A percentile compares a stretch with the other conserved stretches of the same genome.
Evolutionary conservation across 768 basidiomycete genomes (phyloP).

Genomic region (Cantharellus anzutake): DNA sequence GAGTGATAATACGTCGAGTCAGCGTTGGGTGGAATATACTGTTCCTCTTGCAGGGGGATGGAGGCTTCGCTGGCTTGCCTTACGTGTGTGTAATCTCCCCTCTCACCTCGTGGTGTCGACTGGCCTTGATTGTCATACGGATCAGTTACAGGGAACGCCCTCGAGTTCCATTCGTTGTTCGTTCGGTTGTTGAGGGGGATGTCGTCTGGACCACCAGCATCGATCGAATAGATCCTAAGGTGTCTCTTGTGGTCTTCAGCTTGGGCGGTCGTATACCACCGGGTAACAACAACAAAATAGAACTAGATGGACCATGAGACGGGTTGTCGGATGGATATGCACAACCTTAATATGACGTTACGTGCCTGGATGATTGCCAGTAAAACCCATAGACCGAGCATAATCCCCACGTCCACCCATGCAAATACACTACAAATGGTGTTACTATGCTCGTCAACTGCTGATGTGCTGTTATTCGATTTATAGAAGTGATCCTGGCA

Average conservation of each 20-base stretch:
- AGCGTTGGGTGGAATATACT: no score
- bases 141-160: no score
- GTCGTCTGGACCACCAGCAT: no score
- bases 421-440: conserved; percentile 77
- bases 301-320: conserved; percentile 29
- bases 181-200: no score
- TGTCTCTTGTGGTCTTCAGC: conserved; percentile 67
- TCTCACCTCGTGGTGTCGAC: no score
- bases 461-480: conserved; percentile 2
- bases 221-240: conserved; percentile 33
- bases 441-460: conserved; percentile 41
- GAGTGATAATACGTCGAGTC: no score
- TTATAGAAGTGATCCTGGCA: conserved; percentile 29
- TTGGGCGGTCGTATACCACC: conserved; percentile 54
- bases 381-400: conserved; percentile 75
- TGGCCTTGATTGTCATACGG: no score
- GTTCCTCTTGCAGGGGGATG: no score
- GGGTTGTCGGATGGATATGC: conserved; percentile 1
- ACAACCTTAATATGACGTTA: conserved; percentile 8
- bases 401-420: conserved; percentile 82
- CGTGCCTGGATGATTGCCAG: conserved; percentile 60
- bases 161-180: no score
- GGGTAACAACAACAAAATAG: conserved; percentile 29
- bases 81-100: no score
- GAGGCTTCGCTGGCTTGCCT: no score